phyloP scores from a whole-genome alignment of 768 basidiomycete genomes.

The Tylopilus cervinicoccineus region DNA sequence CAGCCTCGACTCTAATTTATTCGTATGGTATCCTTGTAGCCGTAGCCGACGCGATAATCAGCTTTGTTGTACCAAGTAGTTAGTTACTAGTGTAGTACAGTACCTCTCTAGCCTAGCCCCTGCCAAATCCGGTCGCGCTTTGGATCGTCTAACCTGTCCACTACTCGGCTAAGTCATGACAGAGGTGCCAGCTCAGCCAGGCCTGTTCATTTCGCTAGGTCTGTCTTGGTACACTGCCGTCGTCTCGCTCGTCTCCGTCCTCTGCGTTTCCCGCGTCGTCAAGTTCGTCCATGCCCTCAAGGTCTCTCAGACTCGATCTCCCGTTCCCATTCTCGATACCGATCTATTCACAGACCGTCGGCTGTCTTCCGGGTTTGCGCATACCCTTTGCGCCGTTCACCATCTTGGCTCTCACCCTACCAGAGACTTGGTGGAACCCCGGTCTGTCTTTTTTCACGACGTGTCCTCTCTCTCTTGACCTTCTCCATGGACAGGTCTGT shows the following conservation, averaged over 20 bases:
- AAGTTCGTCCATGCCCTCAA: conserved; percentile 14
- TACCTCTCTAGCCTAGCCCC: too few relatives aligned
- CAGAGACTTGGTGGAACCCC: conserved; percentile 21
- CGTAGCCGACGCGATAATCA: too few relatives aligned
- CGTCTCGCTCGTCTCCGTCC: not conserved
- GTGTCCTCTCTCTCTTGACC: not conserved
- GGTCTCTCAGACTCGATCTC: conserved; percentile 3
- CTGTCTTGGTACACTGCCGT: too few relatives aligned
- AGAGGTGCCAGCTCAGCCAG: too few relatives aligned
- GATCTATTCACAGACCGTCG: conserved; percentile 10
- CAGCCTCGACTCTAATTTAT: too few relatives aligned
- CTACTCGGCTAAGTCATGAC: too few relatives aligned
- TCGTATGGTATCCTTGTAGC: not conserved
- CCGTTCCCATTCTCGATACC: not conserved
- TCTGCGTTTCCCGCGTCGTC: conserved; percentile 12
- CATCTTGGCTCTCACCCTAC: conserved; percentile 6
- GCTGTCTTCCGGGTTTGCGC: conserved; percentile 16
- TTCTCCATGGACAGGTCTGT: conserved; percentile 4
- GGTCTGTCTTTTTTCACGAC: conserved; percentile 2
- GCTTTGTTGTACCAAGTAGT: too few relatives aligned
- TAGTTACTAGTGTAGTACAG: too few relatives aligned
- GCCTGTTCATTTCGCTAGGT: too few relatives aligned
- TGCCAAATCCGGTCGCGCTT: too few relatives aligned
- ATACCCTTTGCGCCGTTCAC: conserved; percentile 20
- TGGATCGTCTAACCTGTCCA: too few relatives aligned